These are phyloP conservation scores for Exophiala spinifera DNA, from an alignment of 2,329 filamentous ascomycete species.

Conservation along the genomic window DNA sequence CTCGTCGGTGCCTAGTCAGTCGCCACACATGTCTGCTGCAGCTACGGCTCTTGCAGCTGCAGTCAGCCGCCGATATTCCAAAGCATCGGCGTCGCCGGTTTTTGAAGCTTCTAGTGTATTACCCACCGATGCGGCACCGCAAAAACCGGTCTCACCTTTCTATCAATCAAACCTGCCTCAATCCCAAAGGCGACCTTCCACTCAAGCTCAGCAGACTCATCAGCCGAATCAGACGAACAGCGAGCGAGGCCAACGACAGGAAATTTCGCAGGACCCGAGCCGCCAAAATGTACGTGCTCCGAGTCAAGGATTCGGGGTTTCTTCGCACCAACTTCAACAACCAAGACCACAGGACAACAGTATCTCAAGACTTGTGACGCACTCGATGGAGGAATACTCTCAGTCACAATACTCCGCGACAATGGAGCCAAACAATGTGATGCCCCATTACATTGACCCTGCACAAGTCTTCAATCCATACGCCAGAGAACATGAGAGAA, in stretches of 20 bases:
- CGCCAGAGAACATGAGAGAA: slow-evolving; percentile 47
- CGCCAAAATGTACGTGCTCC: slow-evolving; percentile 2
- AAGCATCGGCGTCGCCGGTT: slow-evolving; percentile 13
- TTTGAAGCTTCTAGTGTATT: neutral
- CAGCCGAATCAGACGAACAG: neutral
- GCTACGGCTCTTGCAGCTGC: slow-evolving; percentile 24
- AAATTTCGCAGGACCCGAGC: neutral
- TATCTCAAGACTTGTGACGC: slow-evolving; percentile 25
- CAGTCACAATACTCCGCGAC: slow-evolving; percentile 5
- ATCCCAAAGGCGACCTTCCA: slow-evolving; percentile 3
- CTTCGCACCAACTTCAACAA: neutral
- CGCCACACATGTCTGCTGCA: slow-evolving; percentile 17
- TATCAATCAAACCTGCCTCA: slow-evolving; percentile 3
- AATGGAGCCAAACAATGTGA: slow-evolving; percentile 25
- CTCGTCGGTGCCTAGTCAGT: slow-evolving; percentile 13
- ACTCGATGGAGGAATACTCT: slow-evolving; percentile 9
- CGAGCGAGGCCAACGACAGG: too few species aligned
- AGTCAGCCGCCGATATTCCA: slow-evolving; percentile 18
- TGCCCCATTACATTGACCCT: slow-evolving; percentile 50
- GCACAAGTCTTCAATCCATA: slow-evolving; percentile 54
- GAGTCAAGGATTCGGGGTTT: neutral
- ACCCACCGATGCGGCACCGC: neutral
- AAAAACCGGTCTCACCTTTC: slow-evolving; percentile 20
- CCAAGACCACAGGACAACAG: slow-evolving; percentile 10
- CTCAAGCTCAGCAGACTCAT: neutral